A percentile compares a stretch with the other conserved stretches of the same genome.
Evolutionary conservation across 2,329 filamentous ascomycete species (phyloP).

Genomic region (Pestalotiopsis sp.): DNA sequence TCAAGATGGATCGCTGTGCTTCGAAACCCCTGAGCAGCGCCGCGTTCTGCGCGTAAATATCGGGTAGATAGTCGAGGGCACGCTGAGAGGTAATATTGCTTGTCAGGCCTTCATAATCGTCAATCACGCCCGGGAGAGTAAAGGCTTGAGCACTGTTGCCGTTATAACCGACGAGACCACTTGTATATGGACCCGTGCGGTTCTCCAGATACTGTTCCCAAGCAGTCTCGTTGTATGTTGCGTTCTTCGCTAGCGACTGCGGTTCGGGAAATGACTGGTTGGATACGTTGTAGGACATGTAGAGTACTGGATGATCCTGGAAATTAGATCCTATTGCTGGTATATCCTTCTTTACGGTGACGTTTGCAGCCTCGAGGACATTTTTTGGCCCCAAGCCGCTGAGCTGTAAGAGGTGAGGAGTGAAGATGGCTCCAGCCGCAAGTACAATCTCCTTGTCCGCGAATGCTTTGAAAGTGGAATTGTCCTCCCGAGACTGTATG

Average conservation of each 20-base stretch:
- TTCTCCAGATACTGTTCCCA: conserved; percentile 24
- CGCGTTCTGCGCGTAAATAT: conserved; percentile 21
- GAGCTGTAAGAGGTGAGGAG: conserved; percentile 39
- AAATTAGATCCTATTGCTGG: conserved; percentile 24
- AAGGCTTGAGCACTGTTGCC: neutral
- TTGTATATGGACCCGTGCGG: conserved; percentile 26
- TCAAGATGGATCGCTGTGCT: conserved; percentile 15
- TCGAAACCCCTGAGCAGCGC: conserved; percentile 22
- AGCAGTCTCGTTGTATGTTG: conserved; percentile 23
- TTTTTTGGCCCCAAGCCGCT: conserved; percentile 33
- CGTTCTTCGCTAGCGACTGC: conserved; percentile 15
- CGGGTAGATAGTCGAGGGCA: conserved; percentile 19
- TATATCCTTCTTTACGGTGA: conserved; percentile 16
- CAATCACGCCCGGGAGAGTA: neutral
- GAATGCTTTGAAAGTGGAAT: conserved; percentile 10
- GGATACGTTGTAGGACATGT: conserved; percentile 16
- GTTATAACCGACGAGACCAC: conserved; percentile 14
- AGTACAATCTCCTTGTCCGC: conserved; percentile 28
- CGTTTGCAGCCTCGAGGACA: conserved; percentile 15
- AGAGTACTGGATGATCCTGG: conserved; percentile 24
- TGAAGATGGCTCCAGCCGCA: conserved; percentile 28
- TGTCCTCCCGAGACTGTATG: neutral
- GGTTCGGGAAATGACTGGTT: conserved; percentile 10
- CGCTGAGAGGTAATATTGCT: conserved; percentile 17
- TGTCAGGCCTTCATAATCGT: conserved; percentile 14